These are phyloP conservation scores for Spathaspora gorwiae DNA, from an alignment of 805 yeast species.

Conservation along the genomic window DNA sequence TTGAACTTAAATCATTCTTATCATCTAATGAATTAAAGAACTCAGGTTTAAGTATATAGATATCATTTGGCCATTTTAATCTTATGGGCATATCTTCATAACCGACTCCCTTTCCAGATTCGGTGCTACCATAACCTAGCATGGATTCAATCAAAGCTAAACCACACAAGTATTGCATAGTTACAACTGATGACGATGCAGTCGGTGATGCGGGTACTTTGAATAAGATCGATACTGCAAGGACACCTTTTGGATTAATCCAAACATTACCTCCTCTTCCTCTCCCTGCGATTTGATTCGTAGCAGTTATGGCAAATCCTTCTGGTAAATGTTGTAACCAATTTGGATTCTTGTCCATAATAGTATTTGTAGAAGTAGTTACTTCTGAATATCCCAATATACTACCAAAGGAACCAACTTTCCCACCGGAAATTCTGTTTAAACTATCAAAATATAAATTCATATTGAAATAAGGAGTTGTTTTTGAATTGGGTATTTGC, in stretches of 20 bases:
- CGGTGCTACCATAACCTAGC: slow-evolving; percentile 45
- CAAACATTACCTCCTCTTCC: slow-evolving; percentile 95
- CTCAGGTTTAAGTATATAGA: slow-evolving; percentile 70
- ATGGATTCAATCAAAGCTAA: slow-evolving; percentile 81
- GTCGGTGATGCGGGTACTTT: slow-evolving; percentile 47
- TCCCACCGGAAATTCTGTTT: slow-evolving; percentile 15
- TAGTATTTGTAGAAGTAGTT: slow-evolving; percentile 77
- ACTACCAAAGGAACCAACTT: slow-evolving; percentile 50
- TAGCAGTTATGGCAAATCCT: slow-evolving; percentile 68
- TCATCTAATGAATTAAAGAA: slow-evolving; percentile 30
- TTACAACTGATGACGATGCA: slow-evolving; percentile 58
- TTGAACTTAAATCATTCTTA: slow-evolving; percentile 27
- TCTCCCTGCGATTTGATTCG: slow-evolving; percentile 82
- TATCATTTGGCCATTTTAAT: slow-evolving; percentile 96
- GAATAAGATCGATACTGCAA: slow-evolving; percentile 73
- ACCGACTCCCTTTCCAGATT: slow-evolving; percentile 41
- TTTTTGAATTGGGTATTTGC: slow-evolving; percentile 42
- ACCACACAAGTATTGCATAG: slow-evolving; percentile 80
- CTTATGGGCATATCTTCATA: slow-evolving; percentile 73
- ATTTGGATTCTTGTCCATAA: slow-evolving; percentile 68
- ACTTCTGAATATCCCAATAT: slow-evolving; percentile 77
- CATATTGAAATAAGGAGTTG: slow-evolving; percentile 74
- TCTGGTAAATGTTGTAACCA: slow-evolving; percentile 59
- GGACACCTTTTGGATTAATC: slow-evolving; percentile 91
- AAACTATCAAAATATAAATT: slow-evolving; percentile 48